Percentiles rank a stretch among this genome's conserved stretches.
phyloP scores from a whole-genome alignment of 1,139 yeast species.

The Suhomyces atakaporum region DNA sequence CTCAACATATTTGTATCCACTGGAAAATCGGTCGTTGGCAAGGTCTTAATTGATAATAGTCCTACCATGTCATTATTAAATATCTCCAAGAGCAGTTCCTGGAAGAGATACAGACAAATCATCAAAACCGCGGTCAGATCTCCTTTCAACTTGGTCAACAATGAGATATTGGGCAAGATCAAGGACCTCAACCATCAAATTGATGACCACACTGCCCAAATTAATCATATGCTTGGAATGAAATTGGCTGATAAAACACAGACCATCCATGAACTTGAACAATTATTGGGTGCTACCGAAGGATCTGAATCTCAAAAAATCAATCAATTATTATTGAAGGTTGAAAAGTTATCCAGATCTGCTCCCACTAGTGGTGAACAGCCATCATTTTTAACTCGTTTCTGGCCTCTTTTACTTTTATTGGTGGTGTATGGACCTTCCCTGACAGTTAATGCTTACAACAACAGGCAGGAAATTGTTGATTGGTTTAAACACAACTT shows the following conservation, averaged over 20 bases:
- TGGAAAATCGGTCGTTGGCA: slow-evolving; percentile 2
- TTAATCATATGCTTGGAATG: slow-evolving; percentile 26
- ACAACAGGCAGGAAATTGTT: slow-evolving; percentile 52
- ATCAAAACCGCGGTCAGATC: slow-evolving; percentile 19
- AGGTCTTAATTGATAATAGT: slow-evolving; percentile 9
- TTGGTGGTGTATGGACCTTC: slow-evolving; percentile 53
- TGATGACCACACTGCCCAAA: slow-evolving; percentile 20
- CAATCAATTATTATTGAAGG: slow-evolving; percentile 10
- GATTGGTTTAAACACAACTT: slow-evolving; percentile 61
- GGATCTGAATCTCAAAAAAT: slow-evolving; percentile 16
- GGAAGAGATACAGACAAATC: slow-evolving; percentile 8
- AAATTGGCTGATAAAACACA: slow-evolving; percentile 15
- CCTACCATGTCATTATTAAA: slow-evolving; percentile 13
- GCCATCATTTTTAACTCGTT: slow-evolving; percentile 56
- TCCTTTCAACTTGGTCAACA: slow-evolving; percentile 23
- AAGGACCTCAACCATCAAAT: slow-evolving; percentile 23
- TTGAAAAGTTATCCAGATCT: slow-evolving; percentile 13
- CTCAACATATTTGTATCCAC: slow-evolving; percentile 2
- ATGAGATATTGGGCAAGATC: slow-evolving; percentile 26
- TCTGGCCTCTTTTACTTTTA: slow-evolving; percentile 64
- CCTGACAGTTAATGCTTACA: slow-evolving; percentile 42
- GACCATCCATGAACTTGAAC: slow-evolving; percentile 13
- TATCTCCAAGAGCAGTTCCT: slow-evolving; percentile 5
- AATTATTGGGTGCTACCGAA: slow-evolving; percentile 13
- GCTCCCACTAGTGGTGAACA: slow-evolving; percentile 23